Percentiles rank a stretch among this genome's conserved stretches.
Evolutionary conservation across 169 alveolate genomes (phyloP).

Genomic region (Babesia divergens): DNA sequence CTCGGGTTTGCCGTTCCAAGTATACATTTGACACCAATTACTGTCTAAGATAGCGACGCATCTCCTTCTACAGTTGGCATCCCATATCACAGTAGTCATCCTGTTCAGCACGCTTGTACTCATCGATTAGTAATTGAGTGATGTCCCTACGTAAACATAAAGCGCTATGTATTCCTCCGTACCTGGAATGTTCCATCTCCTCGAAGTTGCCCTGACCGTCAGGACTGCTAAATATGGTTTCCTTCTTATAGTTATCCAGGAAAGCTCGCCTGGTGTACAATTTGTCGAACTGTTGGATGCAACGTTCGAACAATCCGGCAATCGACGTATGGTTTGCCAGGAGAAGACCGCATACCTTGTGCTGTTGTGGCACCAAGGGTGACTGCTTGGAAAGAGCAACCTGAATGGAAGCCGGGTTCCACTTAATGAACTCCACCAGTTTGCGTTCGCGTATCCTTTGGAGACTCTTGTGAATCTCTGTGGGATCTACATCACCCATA

Average conservation of each 20-base stretch:
- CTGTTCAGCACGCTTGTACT: conserved; percentile 95
- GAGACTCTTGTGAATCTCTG: conserved; percentile 63
- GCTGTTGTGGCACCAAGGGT: conserved; percentile 92
- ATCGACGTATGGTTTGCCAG: conserved; percentile 99
- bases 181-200: conserved; percentile 88
- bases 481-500: conserved; percentile 72
- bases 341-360: conserved; percentile 97
- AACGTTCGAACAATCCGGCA: conserved; percentile 81
- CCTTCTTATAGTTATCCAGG: conserved; percentile 90
- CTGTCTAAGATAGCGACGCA: too few relatives aligned
- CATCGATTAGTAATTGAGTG: conserved; percentile 90
- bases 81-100: conserved; percentile 87
- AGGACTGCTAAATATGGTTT: conserved; percentile 77
- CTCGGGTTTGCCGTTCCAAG: too few relatives aligned
- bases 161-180: not conserved
- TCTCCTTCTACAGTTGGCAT: conserved; percentile 35
- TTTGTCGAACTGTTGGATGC: conserved; percentile 90
- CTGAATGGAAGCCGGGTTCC: conserved; percentile 99
- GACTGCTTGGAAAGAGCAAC: conserved; percentile 96
- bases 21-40: too few relatives aligned
- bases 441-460: conserved; percentile 73
- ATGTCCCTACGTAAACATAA: conserved; percentile 79
- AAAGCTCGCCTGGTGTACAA: conserved; percentile 94
- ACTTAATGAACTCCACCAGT: conserved; percentile 87
- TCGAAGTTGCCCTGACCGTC: conserved; percentile 87